Evolutionary conservation across 371 early-diverging fungal genomes (phyloP), one percentile per base, ranked within the genome.

Genomic region (Circinella umbellata): DNA sequence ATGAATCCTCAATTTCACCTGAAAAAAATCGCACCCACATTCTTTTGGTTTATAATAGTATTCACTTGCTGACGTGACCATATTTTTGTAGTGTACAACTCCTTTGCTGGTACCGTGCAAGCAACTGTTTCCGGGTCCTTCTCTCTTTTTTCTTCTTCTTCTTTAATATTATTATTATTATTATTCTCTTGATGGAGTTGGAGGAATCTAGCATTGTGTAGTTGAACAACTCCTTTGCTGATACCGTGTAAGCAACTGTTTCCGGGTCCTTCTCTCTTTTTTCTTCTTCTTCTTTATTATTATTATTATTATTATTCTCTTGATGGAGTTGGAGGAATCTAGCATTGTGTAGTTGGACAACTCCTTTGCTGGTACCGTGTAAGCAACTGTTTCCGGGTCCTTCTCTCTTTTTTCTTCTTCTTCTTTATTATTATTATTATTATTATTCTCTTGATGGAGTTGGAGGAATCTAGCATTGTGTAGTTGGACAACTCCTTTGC

Each of bases 151-250:
- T 39, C 10, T n/a, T n/a, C 39, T 39, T 39, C 10, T 39, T 39
- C 39, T 39, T n/a, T n/a, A n/a, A n/a, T n/a, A n/a, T 39, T 39
- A 39, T 39, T 39, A 39, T 51, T 51, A 18, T 5, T 51, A 51
- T 51, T 51, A 18, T 51, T 51, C 14, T 17, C 5, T 15, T 18
- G 4, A 51, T 39, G 39, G 10, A 39, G 39, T 39, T 39, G 51
- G 18, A 51, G 51, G 51, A 51, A 51, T 51, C 51, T 18, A 18
- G 51, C n/a, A 51, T 51, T 51, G 51, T 51, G 51, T 51, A 51
- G 51, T n/a, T 51, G 51, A 8, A 18, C 51, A 51, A 51, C 18
- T 51, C 51, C 51, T 51, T 51, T 51, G 51, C 51, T 51, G 51
- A 14, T 51, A 51, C 51, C 14, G 18, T 51, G 51, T 18, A 51